Evolutionary conservation across 2,329 filamentous ascomycete species (phyloP).

Genomic region (Dactylonectria estremocensis): DNA sequence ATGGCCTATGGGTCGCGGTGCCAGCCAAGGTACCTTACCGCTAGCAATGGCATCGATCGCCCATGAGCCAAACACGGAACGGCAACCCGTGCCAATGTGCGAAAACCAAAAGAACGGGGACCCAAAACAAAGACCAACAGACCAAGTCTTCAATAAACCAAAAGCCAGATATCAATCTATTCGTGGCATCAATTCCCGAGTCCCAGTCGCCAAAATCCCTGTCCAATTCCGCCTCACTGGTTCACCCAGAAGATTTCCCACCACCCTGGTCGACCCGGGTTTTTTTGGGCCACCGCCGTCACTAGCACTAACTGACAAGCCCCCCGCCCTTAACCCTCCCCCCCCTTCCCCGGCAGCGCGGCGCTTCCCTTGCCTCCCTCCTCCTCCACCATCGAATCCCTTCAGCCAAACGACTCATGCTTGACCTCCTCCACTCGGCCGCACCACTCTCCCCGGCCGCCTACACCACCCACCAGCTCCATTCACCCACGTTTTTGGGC

Average conservation of each 20-base stretch:
- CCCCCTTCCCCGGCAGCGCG: conserved; percentile 28
- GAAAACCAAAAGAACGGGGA: conserved; percentile 5
- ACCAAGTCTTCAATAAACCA: not conserved
- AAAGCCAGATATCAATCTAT: no score
- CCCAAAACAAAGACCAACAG: not conserved
- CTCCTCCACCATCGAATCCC: conserved; percentile 31
- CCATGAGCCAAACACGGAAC: conserved; percentile 27
- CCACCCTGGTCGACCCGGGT: conserved; percentile 8
- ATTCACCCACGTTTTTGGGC: conserved; percentile 73
- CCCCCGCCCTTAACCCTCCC: conserved; percentile 6
- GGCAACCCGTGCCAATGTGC: conserved; percentile 15
- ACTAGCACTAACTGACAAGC: conserved; percentile 16
- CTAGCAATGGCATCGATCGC: conserved; percentile 18
- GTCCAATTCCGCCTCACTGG: not conserved
- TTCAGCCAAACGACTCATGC: conserved; percentile 38
- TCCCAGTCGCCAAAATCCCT: not conserved
- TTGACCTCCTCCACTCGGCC: conserved; percentile 51
- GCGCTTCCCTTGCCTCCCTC: conserved; percentile 35
- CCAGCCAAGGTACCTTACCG: no score
- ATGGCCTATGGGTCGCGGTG: no score
- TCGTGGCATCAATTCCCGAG: no score
- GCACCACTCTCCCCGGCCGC: conserved; percentile 23
- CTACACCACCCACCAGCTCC: conserved; percentile 46
- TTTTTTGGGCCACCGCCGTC: conserved; percentile 14
- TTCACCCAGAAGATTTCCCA: not conserved